Conservation (phyloP, 345 rosid species). For the Rhodamnia rubescens region DNA sequence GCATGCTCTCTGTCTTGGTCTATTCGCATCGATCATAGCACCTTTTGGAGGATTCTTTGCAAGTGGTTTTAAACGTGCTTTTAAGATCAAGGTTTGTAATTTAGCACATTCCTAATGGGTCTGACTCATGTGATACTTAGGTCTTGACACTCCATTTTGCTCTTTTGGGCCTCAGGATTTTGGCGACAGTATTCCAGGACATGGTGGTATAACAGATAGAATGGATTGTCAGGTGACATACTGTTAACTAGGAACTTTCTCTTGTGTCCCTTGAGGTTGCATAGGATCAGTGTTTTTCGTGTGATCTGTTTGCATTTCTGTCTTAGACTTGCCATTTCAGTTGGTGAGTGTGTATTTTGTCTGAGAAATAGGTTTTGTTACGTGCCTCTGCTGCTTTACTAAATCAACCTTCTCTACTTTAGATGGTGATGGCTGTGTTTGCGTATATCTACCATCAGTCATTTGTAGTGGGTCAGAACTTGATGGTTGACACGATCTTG, state of each 20-base stretch:
- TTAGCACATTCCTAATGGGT: background rate
- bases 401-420: slow-evolving; percentile 5
- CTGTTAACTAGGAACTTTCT: background rate
- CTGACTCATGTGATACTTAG: background rate
- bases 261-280: background rate
- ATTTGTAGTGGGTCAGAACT: slow-evolving; percentile 46
- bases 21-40: slow-evolving; percentile 97
- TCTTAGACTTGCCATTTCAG: background rate
- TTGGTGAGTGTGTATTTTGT: background rate
- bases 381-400: background rate
- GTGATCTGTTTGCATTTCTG: background rate
- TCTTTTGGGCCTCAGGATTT: slow-evolving; percentile 50
- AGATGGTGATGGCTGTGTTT: slow-evolving; percentile 99
- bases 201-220: slow-evolving; percentile 95
- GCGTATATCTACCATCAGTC: slow-evolving; percentile 94
- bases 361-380: background rate
- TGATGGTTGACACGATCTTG: slow-evolving; percentile 57
- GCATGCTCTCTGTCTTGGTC: slow-evolving; percentile 89
- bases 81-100: slow-evolving; percentile 73
- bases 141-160: background rate
- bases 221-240: slow-evolving; percentile 89
- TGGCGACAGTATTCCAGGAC: slow-evolving; percentile 99
- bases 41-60: slow-evolving; percentile 99
- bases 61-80: slow-evolving; percentile 95
- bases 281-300: background rate